phyloP scores from a whole-genome alignment of 441 rosid species.

The Isatis lusitanica region DNA sequence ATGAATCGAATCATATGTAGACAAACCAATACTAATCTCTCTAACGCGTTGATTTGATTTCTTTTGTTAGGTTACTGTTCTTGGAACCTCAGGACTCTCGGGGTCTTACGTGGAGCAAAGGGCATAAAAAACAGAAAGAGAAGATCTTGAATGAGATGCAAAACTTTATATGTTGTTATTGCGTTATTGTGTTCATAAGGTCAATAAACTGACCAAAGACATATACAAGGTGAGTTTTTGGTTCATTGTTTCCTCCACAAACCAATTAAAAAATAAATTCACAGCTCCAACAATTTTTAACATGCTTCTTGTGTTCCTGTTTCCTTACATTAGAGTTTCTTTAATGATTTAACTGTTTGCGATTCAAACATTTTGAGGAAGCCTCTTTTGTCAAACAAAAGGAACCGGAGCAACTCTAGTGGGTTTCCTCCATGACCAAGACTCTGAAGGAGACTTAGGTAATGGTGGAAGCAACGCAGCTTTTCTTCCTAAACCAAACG shows the following conservation, averaged over 20 bases:
- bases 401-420: conserved; percentile 39
- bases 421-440: conserved; percentile 85
- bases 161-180: conserved; percentile 18
- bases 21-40: background rate
- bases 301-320: background rate
- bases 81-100: conserved; percentile 88
- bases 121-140: conserved; percentile 43
- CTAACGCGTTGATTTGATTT: conserved; percentile 15
- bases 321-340: background rate
- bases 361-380: background rate
- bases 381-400: conserved; percentile 23
- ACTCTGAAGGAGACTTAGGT: conserved; percentile 86
- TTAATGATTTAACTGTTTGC: background rate
- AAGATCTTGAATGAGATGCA: background rate
- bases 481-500: conserved; percentile 81
- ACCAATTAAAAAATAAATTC: conserved; percentile 24
- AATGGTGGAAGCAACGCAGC: conserved; percentile 74
- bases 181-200: conserved; percentile 29
- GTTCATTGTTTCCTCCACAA: conserved; percentile 18
- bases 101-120: conserved; percentile 89
- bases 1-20: background rate
- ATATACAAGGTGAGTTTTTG: conserved; percentile 17
- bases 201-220: conserved; percentile 28
- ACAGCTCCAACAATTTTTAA: conserved; percentile 12
- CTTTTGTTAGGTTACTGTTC: conserved; percentile 74